Evolutionary conservation across 805 yeast species (phyloP), one percentile per base, ranked within the genome.

Genomic region (Wickerhamomyces queroliae): DNA sequence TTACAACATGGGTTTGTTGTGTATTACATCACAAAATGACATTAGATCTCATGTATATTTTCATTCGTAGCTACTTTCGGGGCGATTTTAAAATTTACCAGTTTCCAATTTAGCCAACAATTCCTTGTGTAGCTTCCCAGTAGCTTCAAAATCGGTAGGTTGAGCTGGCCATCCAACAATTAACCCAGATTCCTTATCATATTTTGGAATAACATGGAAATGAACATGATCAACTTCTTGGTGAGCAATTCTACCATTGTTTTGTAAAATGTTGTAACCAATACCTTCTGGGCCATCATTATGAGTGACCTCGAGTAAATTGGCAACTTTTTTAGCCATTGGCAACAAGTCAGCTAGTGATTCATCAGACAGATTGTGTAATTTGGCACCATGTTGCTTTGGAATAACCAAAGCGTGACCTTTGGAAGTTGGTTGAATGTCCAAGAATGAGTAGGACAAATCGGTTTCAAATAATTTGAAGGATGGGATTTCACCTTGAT

Each of bases 201-300:
- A 74, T 74, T 91, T 91, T 37, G 99, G 99, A 58, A 91, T 91
- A 61, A 91, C 77, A 62, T 91, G 99, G 75, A 93, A 85, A 62
- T 91, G 99, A 42, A 93, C 97, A 60, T 91, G 99, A 50, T 85
- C 93, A 41, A 93, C 98, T 40, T 74, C 83, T 67, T 91, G 99
- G 59, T 93, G 98, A 11, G 98, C 99, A 56, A 90, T 80, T 58
- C 86, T 67, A 36, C 98, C 98, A 52, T 91, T 93, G 71, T 91
- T 93, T 63, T 90, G 98, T 49, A 91, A 68, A 17, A 91, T 60
- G 58, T 91, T 91, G 72, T 91, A 91, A 33, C 95, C 95, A 36
- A 64, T 70, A 16, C 88, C 87, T 10, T 72, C 73, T 13, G 76
- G 72, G 28, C 84, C 76, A 43, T 81, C 83, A 34, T 67, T 65